Evolutionary conservation across 164 flowering plant species (phyloP).

Genomic region (Saururus chinensis): DNA sequence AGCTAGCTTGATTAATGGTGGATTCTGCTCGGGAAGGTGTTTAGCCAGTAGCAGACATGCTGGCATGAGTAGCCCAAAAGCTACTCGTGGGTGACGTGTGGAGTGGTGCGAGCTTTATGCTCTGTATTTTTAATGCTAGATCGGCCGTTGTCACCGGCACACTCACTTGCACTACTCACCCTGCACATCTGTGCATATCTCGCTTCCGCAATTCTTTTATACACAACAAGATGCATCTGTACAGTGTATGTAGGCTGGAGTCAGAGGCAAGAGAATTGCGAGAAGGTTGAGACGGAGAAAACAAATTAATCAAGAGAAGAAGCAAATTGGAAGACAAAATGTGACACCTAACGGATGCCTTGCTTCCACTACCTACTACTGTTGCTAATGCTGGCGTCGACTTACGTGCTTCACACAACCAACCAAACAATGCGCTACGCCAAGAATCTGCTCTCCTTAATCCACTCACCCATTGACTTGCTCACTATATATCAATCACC

Average conservation of each 20-base stretch:
- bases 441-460: conserved; percentile 22
- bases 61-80: conserved; percentile 4
- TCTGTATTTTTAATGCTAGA: background rate
- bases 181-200: background rate
- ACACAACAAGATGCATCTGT: background rate
- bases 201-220: background rate
- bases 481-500: background rate
- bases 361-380: conserved; percentile 5
- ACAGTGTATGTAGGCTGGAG: background rate
- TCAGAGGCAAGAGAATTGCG: background rate
- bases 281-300: conserved; percentile 1
- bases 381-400: conserved; percentile 13
- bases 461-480: background rate
- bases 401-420: conserved; percentile 47
- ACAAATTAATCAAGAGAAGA: too few species aligned
- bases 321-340: background rate
- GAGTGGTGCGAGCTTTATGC: conserved; percentile 4
- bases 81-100: conserved; percentile 3
- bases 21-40: background rate
- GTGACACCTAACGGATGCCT: conserved; percentile 1
- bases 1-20: background rate
- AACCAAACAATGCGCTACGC: conserved; percentile 25
- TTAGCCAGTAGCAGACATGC: conserved; percentile 1
- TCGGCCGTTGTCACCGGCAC: background rate
- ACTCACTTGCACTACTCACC: conserved; percentile 2